A percentile compares a stretch with the other conserved stretches of the same genome.
These are phyloP conservation scores for Uronychia binucleata DNA, from an alignment of 73 alveolate species.

Conservation along the genomic window DNA sequence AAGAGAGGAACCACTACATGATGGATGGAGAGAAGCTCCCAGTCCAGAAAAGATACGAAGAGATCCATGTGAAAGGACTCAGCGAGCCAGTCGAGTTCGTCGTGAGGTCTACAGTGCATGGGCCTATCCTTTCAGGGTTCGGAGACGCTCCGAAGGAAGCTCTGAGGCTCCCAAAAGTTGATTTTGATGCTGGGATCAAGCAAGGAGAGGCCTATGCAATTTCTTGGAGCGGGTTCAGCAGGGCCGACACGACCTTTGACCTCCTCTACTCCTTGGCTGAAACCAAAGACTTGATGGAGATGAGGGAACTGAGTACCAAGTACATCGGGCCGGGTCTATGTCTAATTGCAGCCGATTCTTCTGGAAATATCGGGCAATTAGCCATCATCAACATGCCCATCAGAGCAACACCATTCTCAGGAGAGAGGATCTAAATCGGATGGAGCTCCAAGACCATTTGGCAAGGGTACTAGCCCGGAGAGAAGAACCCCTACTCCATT, in stretches of 20 bases:
- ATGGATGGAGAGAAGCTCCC: constrained; percentile 79
- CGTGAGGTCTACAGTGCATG: constrained; percentile 14
- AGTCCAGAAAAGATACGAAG: constrained; percentile 60
- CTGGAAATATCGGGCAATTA: constrained; percentile 6
- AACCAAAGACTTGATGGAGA: neutral
- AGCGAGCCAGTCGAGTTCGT: neutral
- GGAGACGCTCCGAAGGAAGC: neutral
- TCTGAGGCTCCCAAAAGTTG: neutral
- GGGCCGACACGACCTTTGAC: neutral
- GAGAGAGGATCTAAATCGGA: constrained; percentile 75
- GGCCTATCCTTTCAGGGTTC: neutral
- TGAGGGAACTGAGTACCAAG: neutral
- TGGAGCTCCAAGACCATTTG: constrained; percentile 76
- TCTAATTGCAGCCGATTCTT: neutral
- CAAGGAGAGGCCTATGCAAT: neutral
- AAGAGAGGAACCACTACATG: constrained; percentile 67
- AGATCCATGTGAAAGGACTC: constrained; percentile 66
- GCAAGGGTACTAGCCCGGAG: constrained; percentile 67
- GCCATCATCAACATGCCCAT: constrained; percentile 2
- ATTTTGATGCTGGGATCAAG: neutral
- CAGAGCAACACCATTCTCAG: constrained; percentile 3
- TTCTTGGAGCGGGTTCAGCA: neutral
- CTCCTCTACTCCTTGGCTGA: neutral
- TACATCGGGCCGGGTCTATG: neutral
- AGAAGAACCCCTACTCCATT: constrained; percentile 72